Percentiles rank a stretch among this genome's conserved stretches.
Evolutionary conservation across 306 rosid species (phyloP).

Genomic region (Trifolium fragiferum): DNA sequence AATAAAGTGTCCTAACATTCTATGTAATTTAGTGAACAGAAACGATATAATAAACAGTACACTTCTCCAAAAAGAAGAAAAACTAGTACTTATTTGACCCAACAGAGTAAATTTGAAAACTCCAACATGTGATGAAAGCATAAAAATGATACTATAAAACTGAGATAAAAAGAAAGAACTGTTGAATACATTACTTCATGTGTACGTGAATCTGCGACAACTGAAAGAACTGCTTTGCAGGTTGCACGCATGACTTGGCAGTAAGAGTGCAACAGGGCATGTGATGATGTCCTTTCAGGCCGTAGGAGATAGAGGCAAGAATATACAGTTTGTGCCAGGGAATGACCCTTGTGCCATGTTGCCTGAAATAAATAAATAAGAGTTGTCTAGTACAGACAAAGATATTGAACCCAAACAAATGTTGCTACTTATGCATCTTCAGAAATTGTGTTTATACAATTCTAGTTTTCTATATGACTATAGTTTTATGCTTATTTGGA

Average conservation of each 20-base stretch:
- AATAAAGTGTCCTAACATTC: slow-evolving; percentile 30
- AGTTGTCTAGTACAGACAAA: not conserved
- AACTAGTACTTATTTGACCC: slow-evolving; percentile 4
- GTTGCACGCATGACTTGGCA: slow-evolving; percentile 85
- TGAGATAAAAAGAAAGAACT: slow-evolving; percentile 44
- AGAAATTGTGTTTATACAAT: slow-evolving; percentile 14
- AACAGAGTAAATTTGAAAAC: slow-evolving; percentile 11
- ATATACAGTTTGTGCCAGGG: slow-evolving; percentile 96
- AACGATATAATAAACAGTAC: not conserved
- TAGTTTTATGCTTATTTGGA: slow-evolving; percentile 20
- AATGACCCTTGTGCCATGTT: slow-evolving; percentile 99
- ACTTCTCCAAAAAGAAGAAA: slow-evolving; percentile 33
- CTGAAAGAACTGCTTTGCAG: slow-evolving; percentile 81
- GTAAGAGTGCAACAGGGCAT: slow-evolving; percentile 83
- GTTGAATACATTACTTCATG: slow-evolving; percentile 98
- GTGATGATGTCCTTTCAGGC: slow-evolving; percentile 84
- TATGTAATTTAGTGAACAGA: slow-evolving; percentile 16
- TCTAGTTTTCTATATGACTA: slow-evolving; percentile 9
- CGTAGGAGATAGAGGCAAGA: slow-evolving; percentile 93
- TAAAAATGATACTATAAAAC: not conserved
- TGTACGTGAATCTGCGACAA: slow-evolving; percentile 91
- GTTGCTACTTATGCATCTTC: slow-evolving; percentile 9
- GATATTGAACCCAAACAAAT: slow-evolving; percentile 9
- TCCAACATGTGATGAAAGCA: not conserved
- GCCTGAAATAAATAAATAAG: slow-evolving; percentile 66